Evolutionary conservation across 2,329 filamentous ascomycete species (phyloP), one percentile per base, ranked within the genome.

Genomic region (Byssoonygena ceratinophila): DNA sequence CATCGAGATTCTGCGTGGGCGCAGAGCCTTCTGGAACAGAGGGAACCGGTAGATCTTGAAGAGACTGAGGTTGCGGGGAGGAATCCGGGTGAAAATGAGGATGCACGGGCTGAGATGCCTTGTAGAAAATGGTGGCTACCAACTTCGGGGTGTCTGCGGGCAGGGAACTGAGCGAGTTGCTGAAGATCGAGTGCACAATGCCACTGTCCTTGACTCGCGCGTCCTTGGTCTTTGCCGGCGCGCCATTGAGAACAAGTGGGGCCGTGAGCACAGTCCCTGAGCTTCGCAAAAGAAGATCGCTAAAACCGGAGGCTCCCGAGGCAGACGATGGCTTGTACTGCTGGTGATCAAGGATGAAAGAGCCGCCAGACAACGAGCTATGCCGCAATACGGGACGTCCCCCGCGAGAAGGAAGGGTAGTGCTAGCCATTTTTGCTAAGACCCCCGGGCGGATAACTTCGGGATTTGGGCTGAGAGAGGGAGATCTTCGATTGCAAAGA

Each of bases 51-150:
- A 68, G 69, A 22, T 53, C 41, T 2, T 55, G 51, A 20, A 59
- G 57, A 51, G 67, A 65, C 14, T 67, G 65, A 25, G 50, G 0
- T 12, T 20, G 37, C 11, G n/a, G 22, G 11, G 72, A 69, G 25
- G 70, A 66, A 58, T 76, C 74, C 51, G 74, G 71, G 57, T 77
- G 75, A 31, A 71, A 64, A 62, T 74, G 69, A 41, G 71, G 66
- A 58, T 73, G 69, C 16, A 71, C 58, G 22, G 71, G 70, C 34
- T 66, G 60, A 16, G 63, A 60, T 31, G 71, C 68, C 58, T 73
- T 74, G 64, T 75, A 75, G 67, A 69, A 74, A 50, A 75, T 68
- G 9, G 73, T 75, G 14, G 73, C 73, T 53, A 75, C 71, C 40
- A 74, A 54, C 54, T 72, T 70, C 31, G 68, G 62, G 6, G 70